phyloP scores from a whole-genome alignment of 1,284 basidiomycete species.

The Puccinia triticina region DNA sequence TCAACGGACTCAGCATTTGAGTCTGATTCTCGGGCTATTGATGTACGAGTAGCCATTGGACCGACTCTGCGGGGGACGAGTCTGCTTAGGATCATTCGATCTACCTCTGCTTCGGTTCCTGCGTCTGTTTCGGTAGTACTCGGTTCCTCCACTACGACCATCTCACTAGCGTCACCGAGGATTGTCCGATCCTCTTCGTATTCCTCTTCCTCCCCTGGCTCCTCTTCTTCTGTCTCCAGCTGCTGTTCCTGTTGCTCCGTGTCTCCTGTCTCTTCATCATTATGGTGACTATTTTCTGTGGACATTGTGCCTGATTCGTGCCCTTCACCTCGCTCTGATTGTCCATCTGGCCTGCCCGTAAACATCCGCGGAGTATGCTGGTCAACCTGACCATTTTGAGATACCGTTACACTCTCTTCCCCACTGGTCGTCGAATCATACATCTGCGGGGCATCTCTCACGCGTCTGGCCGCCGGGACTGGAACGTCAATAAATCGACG shows the following conservation, averaged over 20 bases:
- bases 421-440: constrained; percentile 38
- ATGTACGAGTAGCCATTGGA: not conserved
- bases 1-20: not conserved
- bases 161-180: constrained; percentile 39
- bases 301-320: not conserved
- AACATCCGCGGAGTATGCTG: constrained; percentile 2
- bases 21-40: constrained; percentile 5
- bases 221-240: not conserved
- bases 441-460: not conserved
- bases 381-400: not conserved
- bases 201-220: not conserved
- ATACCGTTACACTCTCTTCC: not conserved
- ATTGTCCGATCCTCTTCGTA: constrained; percentile 41
- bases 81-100: not conserved
- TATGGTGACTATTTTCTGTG: not conserved
- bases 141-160: not conserved
- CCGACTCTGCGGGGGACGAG: not conserved
- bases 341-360: not conserved
- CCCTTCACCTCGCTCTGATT: not conserved
- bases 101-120: constrained; percentile 17
- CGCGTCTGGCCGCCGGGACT: not conserved
- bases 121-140: constrained; percentile 28
- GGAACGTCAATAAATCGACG: not conserved
- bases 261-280: constrained; percentile 9
- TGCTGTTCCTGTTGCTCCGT: not conserved